Evolutionary conservation across 768 basidiomycete genomes (phyloP).

Genomic region (Hemileccinum impolitum): DNA sequence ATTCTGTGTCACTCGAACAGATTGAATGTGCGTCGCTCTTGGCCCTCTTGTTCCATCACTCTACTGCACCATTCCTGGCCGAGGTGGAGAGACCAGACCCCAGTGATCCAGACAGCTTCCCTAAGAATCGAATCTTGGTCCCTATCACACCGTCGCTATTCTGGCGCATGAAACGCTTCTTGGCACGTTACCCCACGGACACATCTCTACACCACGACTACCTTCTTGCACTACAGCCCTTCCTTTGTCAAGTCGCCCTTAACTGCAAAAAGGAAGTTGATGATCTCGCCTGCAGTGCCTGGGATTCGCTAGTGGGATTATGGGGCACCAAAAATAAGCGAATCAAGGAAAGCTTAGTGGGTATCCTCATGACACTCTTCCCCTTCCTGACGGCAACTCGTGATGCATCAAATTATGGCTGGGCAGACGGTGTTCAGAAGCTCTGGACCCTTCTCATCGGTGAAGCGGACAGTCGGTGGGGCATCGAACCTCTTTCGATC

Average conservation of each 20-base stretch:
- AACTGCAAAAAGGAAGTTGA: constrained; percentile 63
- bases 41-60: constrained; percentile 53
- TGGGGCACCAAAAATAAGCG: constrained; percentile 78
- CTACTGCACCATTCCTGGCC: constrained; percentile 55
- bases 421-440: constrained; percentile 45
- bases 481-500: constrained; percentile 61
- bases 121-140: constrained; percentile 21
- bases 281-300: constrained; percentile 56
- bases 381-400: constrained; percentile 57
- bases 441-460: constrained; percentile 56
- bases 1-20: constrained; percentile 51
- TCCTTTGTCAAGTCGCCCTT: constrained; percentile 72
- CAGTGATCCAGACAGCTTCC: constrained; percentile 28
- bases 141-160: constrained; percentile 49
- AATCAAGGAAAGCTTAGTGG: constrained; percentile 75
- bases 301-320: constrained; percentile 61
- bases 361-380: constrained; percentile 68
- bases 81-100: constrained; percentile 28
- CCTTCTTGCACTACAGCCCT: constrained; percentile 61
- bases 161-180: constrained; percentile 54
- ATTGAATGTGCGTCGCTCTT: constrained; percentile 70
- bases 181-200: constrained; percentile 64
- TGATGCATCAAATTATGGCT: constrained; percentile 33
- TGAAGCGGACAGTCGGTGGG: constrained; percentile 64
- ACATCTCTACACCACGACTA: constrained; percentile 79